These are phyloP conservation scores for Debaryomyces hansenii DNA, from an alignment of 805 yeast species.

Conservation along the genomic window DNA sequence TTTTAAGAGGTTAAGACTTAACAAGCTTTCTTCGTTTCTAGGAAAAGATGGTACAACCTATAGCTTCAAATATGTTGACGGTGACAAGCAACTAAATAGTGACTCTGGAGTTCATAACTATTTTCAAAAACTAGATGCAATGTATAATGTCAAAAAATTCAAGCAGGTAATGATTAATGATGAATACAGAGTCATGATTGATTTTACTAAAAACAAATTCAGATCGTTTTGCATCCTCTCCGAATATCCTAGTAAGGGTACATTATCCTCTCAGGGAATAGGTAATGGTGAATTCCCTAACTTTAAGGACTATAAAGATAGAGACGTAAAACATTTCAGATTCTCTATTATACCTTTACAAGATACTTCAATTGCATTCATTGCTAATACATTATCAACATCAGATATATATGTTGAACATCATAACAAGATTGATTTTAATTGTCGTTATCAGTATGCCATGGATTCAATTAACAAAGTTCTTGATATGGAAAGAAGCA, in stretches of 20 bases:
- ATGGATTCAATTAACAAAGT: conserved; percentile 22
- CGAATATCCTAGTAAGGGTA: conserved; percentile 38
- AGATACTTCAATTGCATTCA: conserved; percentile 13
- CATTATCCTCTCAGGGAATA: conserved; percentile 3
- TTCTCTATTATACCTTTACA: conserved; percentile 22
- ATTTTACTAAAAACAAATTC: conserved; percentile 66
- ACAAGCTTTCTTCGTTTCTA: conserved; percentile 44
- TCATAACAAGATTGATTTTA: conserved; percentile 29
- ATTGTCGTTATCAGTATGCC: conserved; percentile 40
- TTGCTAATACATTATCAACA: conserved; percentile 33
- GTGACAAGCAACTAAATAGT: background rate
- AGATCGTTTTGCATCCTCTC: conserved; percentile 59
- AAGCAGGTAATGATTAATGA: conserved; percentile 45
- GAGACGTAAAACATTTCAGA: conserved; percentile 17
- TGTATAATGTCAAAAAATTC: conserved; percentile 52
- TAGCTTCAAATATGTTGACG: conserved; percentile 16
- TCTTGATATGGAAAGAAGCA: background rate
- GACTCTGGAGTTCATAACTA: conserved; percentile 4
- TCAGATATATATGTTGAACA: conserved; percentile 63
- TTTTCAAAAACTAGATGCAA: conserved; percentile 47
- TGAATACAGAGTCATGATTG: conserved; percentile 65
- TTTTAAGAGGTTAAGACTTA: conserved; percentile 51
- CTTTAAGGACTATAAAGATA: conserved; percentile 23
- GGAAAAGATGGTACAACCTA: conserved; percentile 8
- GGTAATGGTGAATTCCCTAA: conserved; percentile 12